Evolutionary conservation across 169 alveolate genomes (phyloP), one percentile per base, ranked within the genome.

Genomic region (Blepharisma undulans): DNA sequence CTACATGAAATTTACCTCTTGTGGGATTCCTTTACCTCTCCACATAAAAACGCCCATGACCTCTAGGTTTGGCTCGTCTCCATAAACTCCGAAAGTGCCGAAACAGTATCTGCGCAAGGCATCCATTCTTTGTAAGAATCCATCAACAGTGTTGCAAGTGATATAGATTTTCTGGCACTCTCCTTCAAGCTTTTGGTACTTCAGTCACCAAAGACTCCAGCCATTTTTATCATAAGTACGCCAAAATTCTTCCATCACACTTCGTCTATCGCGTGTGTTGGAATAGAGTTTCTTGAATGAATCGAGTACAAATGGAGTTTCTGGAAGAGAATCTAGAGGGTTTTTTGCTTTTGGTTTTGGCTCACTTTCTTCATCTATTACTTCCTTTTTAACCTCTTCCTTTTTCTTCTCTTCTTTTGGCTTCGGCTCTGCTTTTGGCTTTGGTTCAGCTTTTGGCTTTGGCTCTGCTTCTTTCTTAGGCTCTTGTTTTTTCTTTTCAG

Each of bases 21-120:
- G 92, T 16, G 99, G 99, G 25, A 98, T 94, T 27, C 96, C 99
- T 12, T 89, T 92, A 60, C 99, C 99, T 95, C 99, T 97, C 96
- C 98, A 97, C 93, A 99, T 91, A 99, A 99, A 99, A 4, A 98
- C 99, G 21, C 99, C 99, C 93, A 94, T 97, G 72, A 98, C 97
- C 87, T 98, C 99, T 89, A 97, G 97, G 91, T 95, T 85, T 61
- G 98, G 98, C 74, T 93, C 98, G 78, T 97, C 97, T 48, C 99
- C 99, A 89, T 98, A 93, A 22, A 99, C 98, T 71, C 98, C 96
- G 66, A 98, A 96, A 61, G 98, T 99, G 72, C 98, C 99, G 94
- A 98, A 99, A 29, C 99, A 95, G 76, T 95, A 88, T 92, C 97
- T 98, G 84, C 99, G 98, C 92, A 98, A 96, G 72, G 95, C 96